phyloP scores from a whole-genome alignment of 768 basidiomycete species.

The Tephrocybe sp. region DNA sequence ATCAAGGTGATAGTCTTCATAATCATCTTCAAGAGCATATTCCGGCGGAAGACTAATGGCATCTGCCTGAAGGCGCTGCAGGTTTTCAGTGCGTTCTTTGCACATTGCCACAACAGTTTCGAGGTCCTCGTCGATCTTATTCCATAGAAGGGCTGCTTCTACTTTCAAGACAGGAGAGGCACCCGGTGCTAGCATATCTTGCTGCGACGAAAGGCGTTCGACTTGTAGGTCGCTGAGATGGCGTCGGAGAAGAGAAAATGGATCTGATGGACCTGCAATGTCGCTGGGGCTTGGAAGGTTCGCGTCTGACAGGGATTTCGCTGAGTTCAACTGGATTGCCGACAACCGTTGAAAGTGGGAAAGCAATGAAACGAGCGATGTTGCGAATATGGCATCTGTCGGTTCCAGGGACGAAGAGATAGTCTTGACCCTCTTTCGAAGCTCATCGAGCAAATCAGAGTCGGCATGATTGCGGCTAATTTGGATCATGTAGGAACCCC shows the following conservation, averaged over 20 bases:
- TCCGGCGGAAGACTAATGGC: slow-evolving; percentile 39
- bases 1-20: slow-evolving; percentile 32
- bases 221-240: slow-evolving; percentile 68
- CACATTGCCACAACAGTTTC: slow-evolving; percentile 68
- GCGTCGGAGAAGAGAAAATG: slow-evolving; percentile 60
- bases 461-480: slow-evolving; percentile 37
- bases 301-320: slow-evolving; percentile 13
- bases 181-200: slow-evolving; percentile 30
- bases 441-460: slow-evolving; percentile 55
- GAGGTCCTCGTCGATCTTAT: slow-evolving; percentile 68
- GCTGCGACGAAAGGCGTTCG: slow-evolving; percentile 45
- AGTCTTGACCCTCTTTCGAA: slow-evolving; percentile 50
- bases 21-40: slow-evolving; percentile 44
- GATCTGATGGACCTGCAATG: slow-evolving; percentile 26
- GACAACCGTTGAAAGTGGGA: slow-evolving; percentile 66
- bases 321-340: slow-evolving; percentile 29
- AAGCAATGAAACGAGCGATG: slow-evolving; percentile 66
- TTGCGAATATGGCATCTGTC: slow-evolving; percentile 61
- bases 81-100: slow-evolving; percentile 48
- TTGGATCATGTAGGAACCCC: slow-evolving; percentile 45
- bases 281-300: slow-evolving; percentile 11
- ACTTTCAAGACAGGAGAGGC: slow-evolving; percentile 48
- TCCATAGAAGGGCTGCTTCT: slow-evolving; percentile 70
- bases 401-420: slow-evolving; percentile 40
- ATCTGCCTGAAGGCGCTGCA: slow-evolving; percentile 28